Evolutionary conservation across 179 eudicot species (phyloP).

Genomic region (Amaranthus tricolor): DNA sequence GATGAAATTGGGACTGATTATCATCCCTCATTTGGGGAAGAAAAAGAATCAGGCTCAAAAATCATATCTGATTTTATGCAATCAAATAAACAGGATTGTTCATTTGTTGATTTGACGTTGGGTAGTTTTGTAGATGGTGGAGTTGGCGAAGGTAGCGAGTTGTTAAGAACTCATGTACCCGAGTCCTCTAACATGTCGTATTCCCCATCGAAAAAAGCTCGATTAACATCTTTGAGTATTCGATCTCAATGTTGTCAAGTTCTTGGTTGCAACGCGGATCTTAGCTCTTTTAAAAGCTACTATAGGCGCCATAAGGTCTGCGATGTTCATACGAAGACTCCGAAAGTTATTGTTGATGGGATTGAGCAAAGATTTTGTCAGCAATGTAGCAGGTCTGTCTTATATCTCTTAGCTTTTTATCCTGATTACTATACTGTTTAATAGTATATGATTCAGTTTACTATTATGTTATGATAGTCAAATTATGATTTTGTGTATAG

Average conservation of each 20-base stretch:
- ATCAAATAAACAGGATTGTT: slow-evolving; percentile 39
- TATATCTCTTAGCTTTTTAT: neutral
- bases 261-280: slow-evolving; percentile 66
- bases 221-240: slow-evolving; percentile 36
- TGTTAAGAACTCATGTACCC: slow-evolving; percentile 16
- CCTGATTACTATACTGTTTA: neutral
- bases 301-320: slow-evolving; percentile 83
- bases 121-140: slow-evolving; percentile 35
- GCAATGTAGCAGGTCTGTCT: slow-evolving; percentile 84
- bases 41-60: slow-evolving; percentile 40
- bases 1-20: slow-evolving; percentile 22
- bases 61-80: slow-evolving; percentile 40
- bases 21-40: slow-evolving; percentile 26
- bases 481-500: too few species aligned
- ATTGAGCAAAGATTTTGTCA: slow-evolving; percentile 83
- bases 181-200: slow-evolving; percentile 24
- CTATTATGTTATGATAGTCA: too few species aligned
- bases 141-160: too few species aligned
- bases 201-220: slow-evolving; percentile 38
- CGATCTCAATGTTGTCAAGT: slow-evolving; percentile 59
- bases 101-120: slow-evolving; percentile 51
- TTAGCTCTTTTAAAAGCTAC: slow-evolving; percentile 61
- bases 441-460: too few species aligned
- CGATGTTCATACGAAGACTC: slow-evolving; percentile 73
- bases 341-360: slow-evolving; percentile 70